These are phyloP conservation scores for Pontederia crassipes DNA, from an alignment of 176 grass and related monocot genomes.

Conservation along the genomic window DNA sequence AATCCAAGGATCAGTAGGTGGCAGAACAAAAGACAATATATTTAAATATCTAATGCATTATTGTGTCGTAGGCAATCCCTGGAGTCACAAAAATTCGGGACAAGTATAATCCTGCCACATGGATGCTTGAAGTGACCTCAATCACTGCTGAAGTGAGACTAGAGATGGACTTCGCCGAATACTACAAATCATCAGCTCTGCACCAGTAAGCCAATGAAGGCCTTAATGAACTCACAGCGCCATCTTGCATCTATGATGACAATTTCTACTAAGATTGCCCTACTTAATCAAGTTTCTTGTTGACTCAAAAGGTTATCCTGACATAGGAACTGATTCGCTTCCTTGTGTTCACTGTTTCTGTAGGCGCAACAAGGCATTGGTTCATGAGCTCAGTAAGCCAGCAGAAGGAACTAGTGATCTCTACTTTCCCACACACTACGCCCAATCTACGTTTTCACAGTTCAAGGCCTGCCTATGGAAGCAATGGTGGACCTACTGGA, in stretches of 20 bases:
- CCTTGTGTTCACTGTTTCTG: slow-evolving; percentile 15
- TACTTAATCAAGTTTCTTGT: background rate
- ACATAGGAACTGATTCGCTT: background rate
- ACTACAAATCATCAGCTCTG: slow-evolving; percentile 52
- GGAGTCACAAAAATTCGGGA: slow-evolving; percentile 62
- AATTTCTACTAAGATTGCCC: background rate
- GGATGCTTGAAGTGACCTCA: slow-evolving; percentile 77
- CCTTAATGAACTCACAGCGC: background rate
- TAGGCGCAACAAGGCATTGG: slow-evolving; percentile 57
- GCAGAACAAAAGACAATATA: slow-evolving; percentile 1
- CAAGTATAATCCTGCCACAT: slow-evolving; percentile 73
- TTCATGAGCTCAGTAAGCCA: slow-evolving; percentile 51
- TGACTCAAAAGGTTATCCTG: too few relatives aligned
- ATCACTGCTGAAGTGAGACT: slow-evolving; percentile 42
- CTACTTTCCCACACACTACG: slow-evolving; percentile 50
- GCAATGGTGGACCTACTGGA: slow-evolving; percentile 80
- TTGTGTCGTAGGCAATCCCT: slow-evolving; percentile 36
- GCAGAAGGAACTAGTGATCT: slow-evolving; percentile 55
- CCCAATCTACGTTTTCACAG: slow-evolving; percentile 32
- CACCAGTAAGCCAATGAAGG: slow-evolving; percentile 39
- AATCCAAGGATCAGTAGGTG: background rate
- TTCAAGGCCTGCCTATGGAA: slow-evolving; percentile 74
- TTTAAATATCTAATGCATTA: slow-evolving; percentile 1
- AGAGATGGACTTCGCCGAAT: slow-evolving; percentile 50
- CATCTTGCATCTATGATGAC: background rate